Conservation (phyloP, 2,329 filamentous ascomycete species). For the Pyricularia grisea region DNA sequence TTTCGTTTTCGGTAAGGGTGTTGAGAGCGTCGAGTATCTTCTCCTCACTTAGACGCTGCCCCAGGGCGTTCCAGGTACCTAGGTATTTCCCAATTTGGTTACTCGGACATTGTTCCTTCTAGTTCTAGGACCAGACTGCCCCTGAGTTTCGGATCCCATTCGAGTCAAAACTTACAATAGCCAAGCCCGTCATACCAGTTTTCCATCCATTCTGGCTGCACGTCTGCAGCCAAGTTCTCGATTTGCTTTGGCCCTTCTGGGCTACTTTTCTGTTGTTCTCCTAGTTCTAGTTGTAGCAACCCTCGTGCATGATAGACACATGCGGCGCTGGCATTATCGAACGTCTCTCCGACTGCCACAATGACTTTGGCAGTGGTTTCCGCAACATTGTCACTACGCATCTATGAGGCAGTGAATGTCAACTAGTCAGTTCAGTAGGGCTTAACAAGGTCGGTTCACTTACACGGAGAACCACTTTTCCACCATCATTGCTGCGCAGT, state of each 20-base stretch:
- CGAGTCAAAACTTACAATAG: constrained; percentile 52
- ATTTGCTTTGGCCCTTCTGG: constrained; percentile 35
- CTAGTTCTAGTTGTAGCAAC: constrained; percentile 34
- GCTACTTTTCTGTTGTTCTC: constrained; percentile 28
- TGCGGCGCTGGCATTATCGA: constrained; percentile 69
- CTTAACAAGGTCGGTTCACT: constrained; percentile 18
- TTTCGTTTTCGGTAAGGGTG: constrained; percentile 57
- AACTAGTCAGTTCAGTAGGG: not conserved
- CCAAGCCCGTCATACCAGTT: constrained; percentile 89
- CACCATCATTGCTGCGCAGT: constrained; percentile 55
- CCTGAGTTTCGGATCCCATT: constrained; percentile 5
- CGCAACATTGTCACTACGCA: constrained; percentile 56
- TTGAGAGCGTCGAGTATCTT: constrained; percentile 72
- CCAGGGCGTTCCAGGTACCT: constrained; percentile 89
- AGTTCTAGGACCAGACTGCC: not conserved
- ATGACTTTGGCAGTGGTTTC: constrained; percentile 52
- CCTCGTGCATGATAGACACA: constrained; percentile 82
- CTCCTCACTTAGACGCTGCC: constrained; percentile 70
- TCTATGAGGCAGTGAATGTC: constrained; percentile 20
- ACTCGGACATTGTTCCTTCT: too few relatives aligned
- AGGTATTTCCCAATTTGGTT: not conserved
- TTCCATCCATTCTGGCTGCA: constrained; percentile 61
- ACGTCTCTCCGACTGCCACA: constrained; percentile 59
- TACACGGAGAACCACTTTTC: constrained; percentile 58
- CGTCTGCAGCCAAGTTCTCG: constrained; percentile 31